Percentiles rank a stretch among this genome's conserved stretches.
Evolutionary conservation across 768 basidiomycete species (phyloP).

Genomic region (Serendipita indica): DNA sequence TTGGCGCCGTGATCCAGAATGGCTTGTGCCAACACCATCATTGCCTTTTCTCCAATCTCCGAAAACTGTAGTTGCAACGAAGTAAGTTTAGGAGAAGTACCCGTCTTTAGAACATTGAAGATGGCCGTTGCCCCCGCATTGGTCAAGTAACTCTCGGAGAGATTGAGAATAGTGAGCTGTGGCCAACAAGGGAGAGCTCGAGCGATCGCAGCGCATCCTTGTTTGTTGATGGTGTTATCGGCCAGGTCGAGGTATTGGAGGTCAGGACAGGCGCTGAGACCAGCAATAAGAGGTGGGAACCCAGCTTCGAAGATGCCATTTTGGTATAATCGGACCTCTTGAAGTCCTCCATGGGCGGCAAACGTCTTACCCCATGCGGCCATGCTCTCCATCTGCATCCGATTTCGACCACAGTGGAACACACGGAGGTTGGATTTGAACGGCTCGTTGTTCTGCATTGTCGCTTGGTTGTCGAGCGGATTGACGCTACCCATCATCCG

Average conservation of each 20-base stretch:
- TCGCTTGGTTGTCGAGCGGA: background rate
- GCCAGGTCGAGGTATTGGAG: conserved; percentile 78
- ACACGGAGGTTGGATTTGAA: conserved; percentile 48
- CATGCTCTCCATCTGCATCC: conserved; percentile 86
- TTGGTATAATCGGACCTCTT: conserved; percentile 88
- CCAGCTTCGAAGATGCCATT: conserved; percentile 95
- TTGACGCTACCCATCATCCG: conserved; percentile 2
- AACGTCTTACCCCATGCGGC: conserved; percentile 76
- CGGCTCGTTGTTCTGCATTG: background rate
- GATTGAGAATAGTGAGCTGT: conserved; percentile 57
- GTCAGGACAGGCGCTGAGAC: conserved; percentile 48
- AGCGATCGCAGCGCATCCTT: conserved; percentile 34
- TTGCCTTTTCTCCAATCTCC: conserved; percentile 61
- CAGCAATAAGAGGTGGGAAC: conserved; percentile 60
- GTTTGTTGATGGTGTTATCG: conserved; percentile 40
- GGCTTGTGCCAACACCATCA: conserved; percentile 49
- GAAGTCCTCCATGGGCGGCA: conserved; percentile 62
- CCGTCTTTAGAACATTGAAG: conserved; percentile 43
- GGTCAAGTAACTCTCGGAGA: conserved; percentile 84
- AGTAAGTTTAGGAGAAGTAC: conserved; percentile 60
- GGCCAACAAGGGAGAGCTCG: conserved; percentile 56
- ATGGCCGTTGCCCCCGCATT: conserved; percentile 61
- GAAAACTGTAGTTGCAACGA: conserved; percentile 81
- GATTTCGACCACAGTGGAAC: conserved; percentile 87
- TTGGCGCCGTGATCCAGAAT: conserved; percentile 43